Percentiles rank a stretch among this genome's conserved stretches.
These are phyloP conservation scores for Colletotrichum sp. DNA, from an alignment of 2,329 filamentous ascomycete species.

Conservation along the genomic window DNA sequence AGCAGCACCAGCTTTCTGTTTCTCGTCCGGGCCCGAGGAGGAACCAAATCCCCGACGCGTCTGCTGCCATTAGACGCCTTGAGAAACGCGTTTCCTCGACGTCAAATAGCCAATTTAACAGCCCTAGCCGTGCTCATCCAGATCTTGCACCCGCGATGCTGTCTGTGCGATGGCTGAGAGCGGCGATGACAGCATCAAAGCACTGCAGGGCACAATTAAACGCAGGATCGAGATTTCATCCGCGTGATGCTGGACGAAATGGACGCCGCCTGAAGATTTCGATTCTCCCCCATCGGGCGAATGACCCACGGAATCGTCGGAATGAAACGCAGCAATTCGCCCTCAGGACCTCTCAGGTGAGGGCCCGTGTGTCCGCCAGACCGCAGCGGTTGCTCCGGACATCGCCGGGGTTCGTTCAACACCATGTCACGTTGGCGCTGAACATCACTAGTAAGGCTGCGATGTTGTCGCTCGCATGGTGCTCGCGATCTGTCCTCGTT, in stretches of 20 bases:
- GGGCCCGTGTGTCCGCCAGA: neutral
- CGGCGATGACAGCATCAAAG: neutral
- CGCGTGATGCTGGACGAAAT: neutral
- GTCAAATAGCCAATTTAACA: neutral
- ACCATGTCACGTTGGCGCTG: neutral
- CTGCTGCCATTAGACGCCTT: neutral
- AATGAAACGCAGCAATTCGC: neutral
- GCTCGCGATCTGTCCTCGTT: neutral
- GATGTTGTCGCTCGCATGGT: neutral
- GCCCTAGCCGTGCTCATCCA: neutral
- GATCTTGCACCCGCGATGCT: neutral
- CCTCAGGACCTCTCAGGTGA: neutral
- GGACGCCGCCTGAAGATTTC: neutral
- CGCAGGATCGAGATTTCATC: neutral
- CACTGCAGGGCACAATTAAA: neutral
- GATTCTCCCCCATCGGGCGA: neutral
- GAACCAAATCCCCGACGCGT: neutral
- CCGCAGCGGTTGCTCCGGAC: neutral
- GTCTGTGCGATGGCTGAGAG: neutral
- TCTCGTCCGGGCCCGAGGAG: neutral
- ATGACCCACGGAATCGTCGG: neutral
- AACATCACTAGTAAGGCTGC: neutral
- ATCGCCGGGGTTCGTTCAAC: neutral
- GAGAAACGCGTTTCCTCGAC: neutral
- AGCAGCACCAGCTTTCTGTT: neutral